Conservation (phyloP, 208 protist genomes). For the Leishmania aethiopica region DNA sequence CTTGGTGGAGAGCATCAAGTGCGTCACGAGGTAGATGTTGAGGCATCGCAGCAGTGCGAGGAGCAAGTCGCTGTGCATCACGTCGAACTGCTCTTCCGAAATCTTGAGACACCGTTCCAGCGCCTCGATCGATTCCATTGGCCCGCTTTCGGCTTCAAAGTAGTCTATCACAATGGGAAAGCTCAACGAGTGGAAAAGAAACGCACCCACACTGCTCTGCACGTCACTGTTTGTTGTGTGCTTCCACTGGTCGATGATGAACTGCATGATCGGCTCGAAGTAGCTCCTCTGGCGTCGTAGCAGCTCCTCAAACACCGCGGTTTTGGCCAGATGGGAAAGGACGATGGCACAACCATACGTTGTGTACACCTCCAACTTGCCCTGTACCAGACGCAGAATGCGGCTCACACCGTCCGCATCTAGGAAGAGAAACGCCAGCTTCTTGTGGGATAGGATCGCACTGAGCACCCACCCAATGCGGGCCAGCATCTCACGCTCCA, state of each 20-base stretch:
- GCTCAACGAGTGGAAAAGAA: slow-evolving; percentile 80
- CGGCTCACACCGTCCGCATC: slow-evolving; percentile 59
- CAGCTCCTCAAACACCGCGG: slow-evolving; percentile 76
- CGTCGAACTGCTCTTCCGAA: slow-evolving; percentile 79
- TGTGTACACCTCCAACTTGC: slow-evolving; percentile 42
- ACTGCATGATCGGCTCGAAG: slow-evolving; percentile 75
- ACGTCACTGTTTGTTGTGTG: slow-evolving; percentile 56
- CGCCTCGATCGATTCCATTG: slow-evolving; percentile 48
- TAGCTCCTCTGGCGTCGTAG: slow-evolving; percentile 60
- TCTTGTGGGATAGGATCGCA: slow-evolving; percentile 78
- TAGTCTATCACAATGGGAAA: slow-evolving; percentile 77
- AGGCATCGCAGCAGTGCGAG: slow-evolving; percentile 67
- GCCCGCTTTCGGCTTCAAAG: slow-evolving; percentile 67
- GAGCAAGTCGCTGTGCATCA: slow-evolving; percentile 57
- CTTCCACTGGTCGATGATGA: slow-evolving; percentile 74
- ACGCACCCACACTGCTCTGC: slow-evolving; percentile 69
- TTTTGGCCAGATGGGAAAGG: slow-evolving; percentile 64
- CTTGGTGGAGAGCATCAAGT: slow-evolving; percentile 83
- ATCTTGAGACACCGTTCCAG: slow-evolving; percentile 55
- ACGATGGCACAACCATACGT: slow-evolving; percentile 78
- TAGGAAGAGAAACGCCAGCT: slow-evolving; percentile 77
- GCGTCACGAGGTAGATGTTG: slow-evolving; percentile 79
- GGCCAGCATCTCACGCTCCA: slow-evolving; percentile 57
- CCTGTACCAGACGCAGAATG: slow-evolving; percentile 54
- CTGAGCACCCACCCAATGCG: slow-evolving; percentile 76